Conservation (phyloP, 2,329 filamentous ascomycete genomes). For the Colletotrichum sp. region DNA sequence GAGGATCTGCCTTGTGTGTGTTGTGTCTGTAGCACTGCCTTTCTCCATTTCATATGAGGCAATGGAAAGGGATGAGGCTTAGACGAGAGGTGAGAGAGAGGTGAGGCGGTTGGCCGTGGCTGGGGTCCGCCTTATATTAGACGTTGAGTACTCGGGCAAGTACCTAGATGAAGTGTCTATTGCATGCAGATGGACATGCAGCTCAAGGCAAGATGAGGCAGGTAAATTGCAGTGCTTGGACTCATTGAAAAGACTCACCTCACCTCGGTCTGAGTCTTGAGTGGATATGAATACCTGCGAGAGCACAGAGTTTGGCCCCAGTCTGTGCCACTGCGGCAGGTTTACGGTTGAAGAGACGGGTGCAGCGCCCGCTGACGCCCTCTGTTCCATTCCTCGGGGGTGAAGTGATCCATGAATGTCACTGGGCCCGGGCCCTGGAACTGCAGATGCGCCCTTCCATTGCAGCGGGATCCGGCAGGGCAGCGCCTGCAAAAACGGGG, state of each 20-base stretch:
- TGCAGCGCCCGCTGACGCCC: neutral
- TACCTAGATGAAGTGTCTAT: neutral
- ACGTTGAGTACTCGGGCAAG: neutral
- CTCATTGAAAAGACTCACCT: neutral
- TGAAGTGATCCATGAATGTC: neutral
- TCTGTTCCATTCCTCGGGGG: neutral
- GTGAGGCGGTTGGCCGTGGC: neutral
- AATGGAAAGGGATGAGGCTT: neutral
- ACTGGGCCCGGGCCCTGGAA: neutral
- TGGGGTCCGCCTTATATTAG: neutral
- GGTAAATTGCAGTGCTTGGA: neutral
- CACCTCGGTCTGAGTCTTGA: neutral
- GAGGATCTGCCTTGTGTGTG: neutral
- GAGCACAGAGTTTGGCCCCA: slow-evolving; percentile 22
- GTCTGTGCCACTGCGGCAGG: slow-evolving; percentile 8
- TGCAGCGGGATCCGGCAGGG: neutral
- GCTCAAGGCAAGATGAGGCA: neutral
- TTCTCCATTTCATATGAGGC: neutral
- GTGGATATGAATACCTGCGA: neutral
- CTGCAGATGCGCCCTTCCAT: neutral
- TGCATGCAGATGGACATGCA: neutral
- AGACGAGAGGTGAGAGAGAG: neutral
- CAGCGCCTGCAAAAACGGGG: neutral
- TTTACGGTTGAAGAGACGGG: neutral
- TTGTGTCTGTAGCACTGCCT: neutral